Evolutionary conservation across 345 rosid species (phyloP), one percentile per base, ranked within the genome.

Genomic region (Eucalyptus grandis): DNA sequence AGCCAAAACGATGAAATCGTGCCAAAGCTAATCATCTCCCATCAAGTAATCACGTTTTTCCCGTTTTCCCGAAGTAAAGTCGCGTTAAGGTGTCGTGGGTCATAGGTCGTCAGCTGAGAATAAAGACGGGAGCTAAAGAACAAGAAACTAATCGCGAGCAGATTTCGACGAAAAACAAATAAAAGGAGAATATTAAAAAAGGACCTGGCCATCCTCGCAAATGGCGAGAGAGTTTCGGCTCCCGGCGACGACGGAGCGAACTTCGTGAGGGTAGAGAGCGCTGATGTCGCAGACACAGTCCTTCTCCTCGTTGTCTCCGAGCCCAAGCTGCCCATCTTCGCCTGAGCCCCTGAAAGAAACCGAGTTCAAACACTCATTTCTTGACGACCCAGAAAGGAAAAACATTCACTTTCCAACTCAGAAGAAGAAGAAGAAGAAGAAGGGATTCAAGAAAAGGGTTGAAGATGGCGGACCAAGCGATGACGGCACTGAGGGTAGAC

Each of bases 201-300:
- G 72, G 72, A 98, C 99, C 98, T 95, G 95, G 92, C 99, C 99
- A 88, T 95, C 98, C 86, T 96, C 97, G 88, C 98, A 96, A 90
- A 98, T 98, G 93, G 99, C 98, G 90, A 98, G 99, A 87, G 99
- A 98, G 94, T 97, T 97, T 49, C 99, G 97, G 91, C 99, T 97
- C 30, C 99, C 99, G 54, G 97, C 99, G 80, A 98, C 99, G 65
- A 98, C 96, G 40, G 98, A 98, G 90, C 95, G 95, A 67, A 98
- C 98, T 30, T 90, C 88, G 88, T 90, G 91, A 81, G 96, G 93
- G 89, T 96, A 93, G 24, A 97, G 97, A 92, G 98, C 96, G 86
- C 94, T 90, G 83, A 98, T 94, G 80, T 91, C 95, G 90, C 94
- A 95, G 88, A 95, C 98, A 96, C 96, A 91, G 89, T 97, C 97